These are phyloP conservation scores for Pugionium dolabratum DNA, from an alignment of 345 rosid species.

Conservation along the genomic window DNA sequence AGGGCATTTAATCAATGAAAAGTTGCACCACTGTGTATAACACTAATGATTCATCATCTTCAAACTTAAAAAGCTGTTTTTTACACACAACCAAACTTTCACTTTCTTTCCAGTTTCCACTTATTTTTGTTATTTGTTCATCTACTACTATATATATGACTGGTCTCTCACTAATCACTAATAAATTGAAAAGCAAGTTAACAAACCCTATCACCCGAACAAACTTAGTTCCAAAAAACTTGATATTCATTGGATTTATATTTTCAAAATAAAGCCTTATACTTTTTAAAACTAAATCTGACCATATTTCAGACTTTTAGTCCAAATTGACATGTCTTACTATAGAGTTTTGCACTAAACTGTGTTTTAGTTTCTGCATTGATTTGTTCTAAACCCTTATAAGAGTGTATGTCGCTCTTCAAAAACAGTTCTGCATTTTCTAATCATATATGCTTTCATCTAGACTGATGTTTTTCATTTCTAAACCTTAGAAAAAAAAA, in stretches of 20 bases:
- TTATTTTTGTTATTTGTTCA: conserved; percentile 16
- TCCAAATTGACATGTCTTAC: too few species aligned
- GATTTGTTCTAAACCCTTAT: neutral
- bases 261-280: too few species aligned
- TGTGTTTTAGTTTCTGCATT: neutral
- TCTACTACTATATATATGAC: conserved; percentile 5
- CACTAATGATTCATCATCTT: conserved; percentile 38
- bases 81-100: conserved; percentile 40
- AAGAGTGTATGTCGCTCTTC: neutral
- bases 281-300: too few species aligned
- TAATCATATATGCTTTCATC: neutral
- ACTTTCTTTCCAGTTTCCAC: conserved; percentile 40
- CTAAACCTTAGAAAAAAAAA: neutral
- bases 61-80: conserved; percentile 31
- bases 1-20: conserved; percentile 40
- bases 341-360: conserved; percentile 10
- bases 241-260: too few species aligned
- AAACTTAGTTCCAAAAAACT: too few species aligned
- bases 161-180: conserved; percentile 16
- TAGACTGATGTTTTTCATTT: conserved; percentile 12
- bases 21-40: conserved; percentile 33
- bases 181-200: too few species aligned
- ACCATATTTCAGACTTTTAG: too few species aligned
- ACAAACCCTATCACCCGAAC: too few species aligned
- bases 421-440: neutral